Conservation (phyloP, 1,284 basidiomycete genomes). For the Apiotrichum siamense region DNA sequence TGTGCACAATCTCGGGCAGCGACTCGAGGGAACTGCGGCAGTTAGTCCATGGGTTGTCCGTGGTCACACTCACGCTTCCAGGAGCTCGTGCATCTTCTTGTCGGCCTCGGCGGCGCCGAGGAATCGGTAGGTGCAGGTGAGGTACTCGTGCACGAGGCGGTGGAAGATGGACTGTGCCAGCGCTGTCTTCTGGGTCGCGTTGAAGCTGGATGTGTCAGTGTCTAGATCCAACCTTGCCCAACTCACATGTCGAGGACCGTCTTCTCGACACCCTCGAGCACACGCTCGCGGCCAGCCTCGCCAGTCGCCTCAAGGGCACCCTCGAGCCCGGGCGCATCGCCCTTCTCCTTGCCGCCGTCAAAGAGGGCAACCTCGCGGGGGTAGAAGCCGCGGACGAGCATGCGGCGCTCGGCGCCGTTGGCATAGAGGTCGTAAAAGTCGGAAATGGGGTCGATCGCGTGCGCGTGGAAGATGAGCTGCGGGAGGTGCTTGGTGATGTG, state of each 20-base stretch:
- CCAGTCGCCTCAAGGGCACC: slow-evolving; percentile 62
- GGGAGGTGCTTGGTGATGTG: slow-evolving; percentile 70
- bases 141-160: slow-evolving; percentile 53
- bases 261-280: slow-evolving; percentile 63
- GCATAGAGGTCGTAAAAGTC: slow-evolving; percentile 80
- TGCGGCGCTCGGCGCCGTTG: slow-evolving; percentile 70
- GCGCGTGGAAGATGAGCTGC: slow-evolving; percentile 69
- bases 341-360: slow-evolving; percentile 55
- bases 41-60: slow-evolving; percentile 43
- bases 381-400: slow-evolving; percentile 77
- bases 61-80: slow-evolving; percentile 29
- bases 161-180: slow-evolving; percentile 79
- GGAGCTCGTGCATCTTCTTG: slow-evolving; percentile 46
- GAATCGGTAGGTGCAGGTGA: slow-evolving; percentile 44
- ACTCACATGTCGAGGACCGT: slow-evolving; percentile 69
- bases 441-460: slow-evolving; percentile 72
- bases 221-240: neutral
- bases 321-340: slow-evolving; percentile 52
- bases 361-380: slow-evolving; percentile 77
- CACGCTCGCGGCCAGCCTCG: slow-evolving; percentile 59
- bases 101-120: slow-evolving; percentile 36
- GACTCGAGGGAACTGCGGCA: slow-evolving; percentile 62
- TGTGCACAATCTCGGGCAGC: slow-evolving; percentile 84
- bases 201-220: slow-evolving; percentile 55
- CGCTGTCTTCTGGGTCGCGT: slow-evolving; percentile 81